These are phyloP conservation scores for Myrica gale DNA, from an alignment of 306 rosid genomes.

Conservation along the genomic window DNA sequence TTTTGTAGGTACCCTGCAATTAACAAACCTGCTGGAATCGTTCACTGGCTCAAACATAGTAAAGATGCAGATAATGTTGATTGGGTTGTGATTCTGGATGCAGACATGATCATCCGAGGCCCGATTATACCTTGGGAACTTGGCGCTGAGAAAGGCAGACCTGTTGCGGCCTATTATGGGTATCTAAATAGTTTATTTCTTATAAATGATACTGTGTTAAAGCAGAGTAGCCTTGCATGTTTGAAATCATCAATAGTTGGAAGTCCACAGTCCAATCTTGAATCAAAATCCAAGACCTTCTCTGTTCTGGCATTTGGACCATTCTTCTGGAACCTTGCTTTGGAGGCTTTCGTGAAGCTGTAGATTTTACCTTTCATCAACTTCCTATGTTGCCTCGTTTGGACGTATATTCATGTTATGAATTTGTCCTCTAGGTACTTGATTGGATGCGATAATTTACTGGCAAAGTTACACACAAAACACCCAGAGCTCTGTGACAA, in stretches of 20 bases:
- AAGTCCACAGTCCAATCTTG: slow-evolving; percentile 6
- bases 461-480: slow-evolving; percentile 83
- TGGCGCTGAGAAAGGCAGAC: slow-evolving; percentile 96
- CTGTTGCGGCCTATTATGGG: slow-evolving; percentile 96
- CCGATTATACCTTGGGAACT: slow-evolving; percentile 96
- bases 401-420: slow-evolving; percentile 9
- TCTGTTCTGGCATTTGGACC: slow-evolving; percentile 9
- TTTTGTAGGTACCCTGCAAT: slow-evolving; percentile 96
- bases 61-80: slow-evolving; percentile 91
- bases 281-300: background rate
- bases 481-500: slow-evolving; percentile 92
- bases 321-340: slow-evolving; percentile 24
- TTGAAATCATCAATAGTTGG: slow-evolving; percentile 8
- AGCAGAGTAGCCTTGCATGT: slow-evolving; percentile 6
- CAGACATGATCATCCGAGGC: slow-evolving; percentile 94
- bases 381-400: slow-evolving; percentile 19
- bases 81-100: slow-evolving; percentile 97
- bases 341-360: slow-evolving; percentile 21
- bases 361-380: slow-evolving; percentile 2
- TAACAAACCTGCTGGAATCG: slow-evolving; percentile 96
- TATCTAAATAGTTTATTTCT: slow-evolving; percentile 26
- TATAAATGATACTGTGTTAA: slow-evolving; percentile 9
- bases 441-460: slow-evolving; percentile 85
- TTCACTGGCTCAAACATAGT: slow-evolving; percentile 90
- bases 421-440: slow-evolving; percentile 59